These are phyloP conservation scores for Vigna nakashimae DNA, from an alignment of 306 rosid species.

Conservation along the genomic window DNA sequence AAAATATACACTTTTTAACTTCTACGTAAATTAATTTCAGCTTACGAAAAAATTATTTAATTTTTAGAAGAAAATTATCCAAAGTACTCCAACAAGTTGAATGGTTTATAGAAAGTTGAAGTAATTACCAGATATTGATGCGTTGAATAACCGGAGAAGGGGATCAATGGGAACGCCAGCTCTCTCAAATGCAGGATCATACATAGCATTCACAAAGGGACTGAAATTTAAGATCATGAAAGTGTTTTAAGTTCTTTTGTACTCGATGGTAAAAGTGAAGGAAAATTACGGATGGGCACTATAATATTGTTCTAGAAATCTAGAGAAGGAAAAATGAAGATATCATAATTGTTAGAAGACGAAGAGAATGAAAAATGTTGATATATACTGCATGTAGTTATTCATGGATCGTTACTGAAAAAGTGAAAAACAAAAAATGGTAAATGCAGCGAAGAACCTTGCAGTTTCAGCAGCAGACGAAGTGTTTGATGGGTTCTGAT, in stretches of 20 bases:
- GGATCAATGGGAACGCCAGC: conserved; percentile 23
- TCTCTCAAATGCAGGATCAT: neutral
- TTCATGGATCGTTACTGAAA: neutral
- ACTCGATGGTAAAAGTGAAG: neutral
- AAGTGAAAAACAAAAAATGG: neutral
- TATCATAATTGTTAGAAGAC: neutral
- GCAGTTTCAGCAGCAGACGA: neutral
- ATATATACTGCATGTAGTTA: neutral
- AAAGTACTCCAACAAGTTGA: neutral
- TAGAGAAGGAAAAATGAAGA: neutral
- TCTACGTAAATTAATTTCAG: too few relatives aligned
- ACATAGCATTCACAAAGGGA: neutral
- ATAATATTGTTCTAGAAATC: neutral
- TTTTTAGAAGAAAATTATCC: too few relatives aligned
- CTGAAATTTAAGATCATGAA: conserved; percentile 19
- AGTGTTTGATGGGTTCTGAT: neutral
- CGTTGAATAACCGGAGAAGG: conserved; percentile 10
- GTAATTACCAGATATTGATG: conserved; percentile 4
- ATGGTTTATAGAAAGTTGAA: neutral
- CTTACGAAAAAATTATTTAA: too few relatives aligned
- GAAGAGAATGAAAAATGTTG: neutral
- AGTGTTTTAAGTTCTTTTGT: neutral
- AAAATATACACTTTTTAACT: too few relatives aligned
- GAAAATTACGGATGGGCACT: neutral
- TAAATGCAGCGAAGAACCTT: neutral